Base-by-base conservation (phyloP, 2,329 filamentous ascomycete species). In the Xylaria sp. region DNA sequence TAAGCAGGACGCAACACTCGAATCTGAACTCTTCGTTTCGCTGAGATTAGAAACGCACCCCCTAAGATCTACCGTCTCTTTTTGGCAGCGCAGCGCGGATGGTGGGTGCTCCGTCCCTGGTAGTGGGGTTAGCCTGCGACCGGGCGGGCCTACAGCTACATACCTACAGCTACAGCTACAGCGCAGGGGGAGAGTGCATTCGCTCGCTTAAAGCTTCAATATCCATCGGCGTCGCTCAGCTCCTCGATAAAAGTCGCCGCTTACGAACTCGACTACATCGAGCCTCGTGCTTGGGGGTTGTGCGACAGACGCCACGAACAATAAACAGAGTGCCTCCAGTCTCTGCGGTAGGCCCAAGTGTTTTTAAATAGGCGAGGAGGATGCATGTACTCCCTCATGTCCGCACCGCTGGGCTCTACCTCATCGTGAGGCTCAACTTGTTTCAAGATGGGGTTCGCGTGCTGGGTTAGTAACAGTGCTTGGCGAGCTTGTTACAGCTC, bases 381-480 rank as follows among this genome's bases (percentile, higher is more conserved):
- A 47, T 48, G 39, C 34, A 38, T 39, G n/a, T 43, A 26, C 26
- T 6, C 29, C 11, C n/a, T n/a, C n/a, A n/a, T n/a, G n/a, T n/a
- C 3, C 29, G 29, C 29, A 34, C 29, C 11, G 29, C 29, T 34
- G 16, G 4, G 29, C 29, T 13, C 8, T 34, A 34, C 29, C 16
- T 13, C 5, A 34, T 34, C 29, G 29, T 51, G 44, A 56, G 21
- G 38, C 49, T 39, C 41, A 16, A 17, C 8, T 16, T 52, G 38
- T 52, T 52, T 54, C 54, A 57, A 48, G 44, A 41, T 39, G 39
- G 7, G 37, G 26, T 39, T 52, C 49, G 16, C 42, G 49, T 39
- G 6, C 44, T 50, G 20, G 38, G 29, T 34, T 34, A 13, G 29
- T 13, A 34, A 13, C 29, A 34, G 29, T 34, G 29, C 29, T 34